A percentile compares a stretch with the other conserved stretches of the same genome.
These are phyloP conservation scores for Capronia coronata DNA, from an alignment of 2,329 filamentous ascomycete species.

Conservation along the genomic window DNA sequence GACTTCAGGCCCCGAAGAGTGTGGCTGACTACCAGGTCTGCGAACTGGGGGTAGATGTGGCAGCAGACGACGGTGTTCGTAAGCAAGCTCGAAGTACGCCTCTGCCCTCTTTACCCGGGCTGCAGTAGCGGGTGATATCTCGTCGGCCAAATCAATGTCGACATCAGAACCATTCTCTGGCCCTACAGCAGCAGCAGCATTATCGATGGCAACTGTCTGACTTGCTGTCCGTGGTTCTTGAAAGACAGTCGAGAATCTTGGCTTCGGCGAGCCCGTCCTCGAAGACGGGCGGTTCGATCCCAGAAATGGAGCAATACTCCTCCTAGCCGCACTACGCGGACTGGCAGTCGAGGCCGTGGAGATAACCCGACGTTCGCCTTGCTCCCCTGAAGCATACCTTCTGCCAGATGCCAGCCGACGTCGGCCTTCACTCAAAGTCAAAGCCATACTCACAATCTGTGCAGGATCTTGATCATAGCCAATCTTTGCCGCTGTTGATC, in stretches of 20 bases:
- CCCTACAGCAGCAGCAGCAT: slow-evolving; percentile 21
- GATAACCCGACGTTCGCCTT: slow-evolving; percentile 21
- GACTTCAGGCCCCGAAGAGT: slow-evolving; percentile 30
- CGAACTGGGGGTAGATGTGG: slow-evolving; percentile 66
- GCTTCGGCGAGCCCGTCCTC: slow-evolving; percentile 19
- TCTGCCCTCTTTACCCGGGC: slow-evolving; percentile 78
- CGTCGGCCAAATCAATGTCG: slow-evolving; percentile 36
- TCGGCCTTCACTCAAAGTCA: slow-evolving; percentile 78
- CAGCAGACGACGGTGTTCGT: slow-evolving; percentile 76
- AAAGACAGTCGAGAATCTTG: slow-evolving; percentile 29
- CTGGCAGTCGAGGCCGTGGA: slow-evolving; percentile 16
- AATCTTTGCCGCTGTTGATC: slow-evolving; percentile 5
- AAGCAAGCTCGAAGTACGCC: slow-evolving; percentile 75
- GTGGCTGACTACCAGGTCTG: slow-evolving; percentile 19
- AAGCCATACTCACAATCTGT: slow-evolving; percentile 86
- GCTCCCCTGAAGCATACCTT: slow-evolving; percentile 35
- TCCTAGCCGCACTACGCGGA: slow-evolving; percentile 13
- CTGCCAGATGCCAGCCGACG: slow-evolving; percentile 53
- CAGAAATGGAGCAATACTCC: slow-evolving; percentile 20
- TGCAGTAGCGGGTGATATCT: slow-evolving; percentile 71
- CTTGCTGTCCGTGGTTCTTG: slow-evolving; percentile 25
- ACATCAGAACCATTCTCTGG: slow-evolving; percentile 29
- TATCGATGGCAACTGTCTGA: slow-evolving; percentile 9
- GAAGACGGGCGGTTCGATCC: slow-evolving; percentile 18
- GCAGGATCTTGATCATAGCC: slow-evolving; percentile 67